Base-by-base conservation (phyloP, 2,329 filamentous ascomycete species). In the Fusarium falciforme region DNA sequence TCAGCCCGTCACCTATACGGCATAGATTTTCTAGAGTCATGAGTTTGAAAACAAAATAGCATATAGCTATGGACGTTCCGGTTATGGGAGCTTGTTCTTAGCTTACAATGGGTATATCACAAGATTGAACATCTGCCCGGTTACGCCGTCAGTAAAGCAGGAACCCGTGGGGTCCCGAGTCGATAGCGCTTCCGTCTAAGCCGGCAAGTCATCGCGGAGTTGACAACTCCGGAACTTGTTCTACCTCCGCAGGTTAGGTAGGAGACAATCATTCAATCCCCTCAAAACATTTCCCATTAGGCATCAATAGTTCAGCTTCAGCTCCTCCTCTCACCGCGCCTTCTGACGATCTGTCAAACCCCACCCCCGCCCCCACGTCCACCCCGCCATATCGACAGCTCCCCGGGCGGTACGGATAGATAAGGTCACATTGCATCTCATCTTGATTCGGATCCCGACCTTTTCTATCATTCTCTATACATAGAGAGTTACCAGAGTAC, bases 21-120 rank as follows among this genome's bases (percentile, higher is more conserved):
- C 33, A 72, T 76, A 76, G 66, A 76, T 71, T 76, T 76, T 69
- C 58, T 76, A 64, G 66, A 70, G 68, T 76, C 52, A 63, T 57
- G 31, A 72, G 59, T 49, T 60, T 59, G 33, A 71, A 72, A 65
- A 64, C 36, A 57, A 22, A 27, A 31, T 22, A 52, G 38, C 9
- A 52, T 42, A 20, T 20, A 35, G 31, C n/a, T n/a, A 55, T 35
- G 52, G n/a, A 54, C 7, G 6, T 22, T 9, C 22, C 44, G 44
- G 44, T 27, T 25, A 49, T 49, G 44, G 44, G 5, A 31, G 9
- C 25, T 52, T 52, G 25, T 52, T 52, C 47, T 52, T 29, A n/a
- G 47, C 47, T 29, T 7, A 12, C 47, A 52, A 52, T 52, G 47
- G 47, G 25, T n/a, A 52, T 27, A 52, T 27, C 22, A 52, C 47